A percentile compares a stretch with the other conserved stretches of the same genome.
phyloP scores from a whole-genome alignment of 257 asterid genomes.

The Fraxinus pennsylvanica region DNA sequence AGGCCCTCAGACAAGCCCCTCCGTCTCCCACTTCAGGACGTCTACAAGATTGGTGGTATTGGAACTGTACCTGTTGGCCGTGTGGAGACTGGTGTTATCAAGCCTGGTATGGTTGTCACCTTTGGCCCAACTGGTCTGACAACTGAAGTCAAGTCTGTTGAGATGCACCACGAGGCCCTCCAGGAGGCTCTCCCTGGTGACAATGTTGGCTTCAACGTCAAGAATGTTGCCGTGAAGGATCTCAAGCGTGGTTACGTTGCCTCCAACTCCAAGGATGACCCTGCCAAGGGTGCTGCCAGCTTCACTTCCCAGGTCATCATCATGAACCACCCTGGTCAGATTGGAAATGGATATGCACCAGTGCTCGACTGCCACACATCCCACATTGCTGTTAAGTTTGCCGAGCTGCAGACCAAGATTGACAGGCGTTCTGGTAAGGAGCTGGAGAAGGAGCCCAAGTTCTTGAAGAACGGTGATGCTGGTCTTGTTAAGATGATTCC shows the following conservation, averaged over 20 bases:
- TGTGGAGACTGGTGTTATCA: conserved; percentile 64
- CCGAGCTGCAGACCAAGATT: conserved; percentile 67
- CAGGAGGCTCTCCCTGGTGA: conserved; percentile 85
- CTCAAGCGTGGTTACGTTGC: conserved; percentile 80
- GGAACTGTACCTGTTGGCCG: conserved; percentile 85
- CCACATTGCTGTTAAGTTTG: conserved; percentile 70
- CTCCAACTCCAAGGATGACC: conserved; percentile 82
- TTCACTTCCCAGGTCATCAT: conserved; percentile 74
- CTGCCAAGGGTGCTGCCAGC: conserved; percentile 68
- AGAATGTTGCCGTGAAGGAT: conserved; percentile 85
- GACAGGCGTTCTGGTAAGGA: conserved; percentile 85
- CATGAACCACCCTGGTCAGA: conserved; percentile 84
- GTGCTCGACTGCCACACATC: conserved; percentile 75
- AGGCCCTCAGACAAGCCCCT: conserved; percentile 85
- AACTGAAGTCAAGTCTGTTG: conserved; percentile 83
- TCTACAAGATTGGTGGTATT: conserved; percentile 86
- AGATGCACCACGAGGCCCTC: conserved; percentile 77
- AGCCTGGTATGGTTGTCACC: conserved; percentile 75
- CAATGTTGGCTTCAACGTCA: conserved; percentile 78
- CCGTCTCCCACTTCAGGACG: conserved; percentile 88
- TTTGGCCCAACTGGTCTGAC: conserved; percentile 75
- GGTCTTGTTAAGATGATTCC: conserved; percentile 82
- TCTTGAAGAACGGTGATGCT: conserved; percentile 76
- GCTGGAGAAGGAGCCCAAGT: conserved; percentile 72
- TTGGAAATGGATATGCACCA: conserved; percentile 71